Percentiles rank a stretch among this genome's conserved stretches.
Evolutionary conservation across 106 monocot species (phyloP).

Genomic region (Gastrodia elata): DNA sequence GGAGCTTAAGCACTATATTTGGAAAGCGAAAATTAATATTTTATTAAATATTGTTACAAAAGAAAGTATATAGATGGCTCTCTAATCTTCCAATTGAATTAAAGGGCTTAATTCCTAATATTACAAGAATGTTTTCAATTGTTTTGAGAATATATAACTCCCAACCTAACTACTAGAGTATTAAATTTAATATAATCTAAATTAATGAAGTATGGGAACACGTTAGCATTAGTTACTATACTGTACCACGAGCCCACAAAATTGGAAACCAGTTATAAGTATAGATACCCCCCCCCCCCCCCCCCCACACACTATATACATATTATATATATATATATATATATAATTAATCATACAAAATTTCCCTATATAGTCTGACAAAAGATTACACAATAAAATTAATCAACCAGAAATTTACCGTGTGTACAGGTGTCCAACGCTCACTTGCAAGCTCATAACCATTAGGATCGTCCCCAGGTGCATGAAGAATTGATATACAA

Average conservation of each 20-base stretch:
- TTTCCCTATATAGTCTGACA: background rate
- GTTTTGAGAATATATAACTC: background rate
- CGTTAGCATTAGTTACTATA: background rate
- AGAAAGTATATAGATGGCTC: background rate
- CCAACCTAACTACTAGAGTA: background rate
- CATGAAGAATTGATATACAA: conserved; percentile 91
- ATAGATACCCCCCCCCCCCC: too few relatives aligned
- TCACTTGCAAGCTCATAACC: conserved; percentile 98
- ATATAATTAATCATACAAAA: background rate
- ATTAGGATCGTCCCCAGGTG: conserved; percentile 90
- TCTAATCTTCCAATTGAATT: background rate
- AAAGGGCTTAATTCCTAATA: background rate
- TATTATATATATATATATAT: too few relatives aligned
- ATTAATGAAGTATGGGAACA: background rate
- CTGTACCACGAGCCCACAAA: background rate
- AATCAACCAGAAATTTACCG: conserved; percentile 26
- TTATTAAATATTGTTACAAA: background rate
- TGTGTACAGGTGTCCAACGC: conserved; percentile 88
- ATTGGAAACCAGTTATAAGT: background rate
- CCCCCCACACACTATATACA: too few relatives aligned
- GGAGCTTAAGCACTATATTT: background rate
- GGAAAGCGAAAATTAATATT: background rate
- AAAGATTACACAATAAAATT: background rate
- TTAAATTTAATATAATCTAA: background rate
- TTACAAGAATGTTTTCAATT: background rate